Conservation (phyloP, 2,329 filamentous ascomycete species). For the Phaeomoniella chlamydospora region DNA sequence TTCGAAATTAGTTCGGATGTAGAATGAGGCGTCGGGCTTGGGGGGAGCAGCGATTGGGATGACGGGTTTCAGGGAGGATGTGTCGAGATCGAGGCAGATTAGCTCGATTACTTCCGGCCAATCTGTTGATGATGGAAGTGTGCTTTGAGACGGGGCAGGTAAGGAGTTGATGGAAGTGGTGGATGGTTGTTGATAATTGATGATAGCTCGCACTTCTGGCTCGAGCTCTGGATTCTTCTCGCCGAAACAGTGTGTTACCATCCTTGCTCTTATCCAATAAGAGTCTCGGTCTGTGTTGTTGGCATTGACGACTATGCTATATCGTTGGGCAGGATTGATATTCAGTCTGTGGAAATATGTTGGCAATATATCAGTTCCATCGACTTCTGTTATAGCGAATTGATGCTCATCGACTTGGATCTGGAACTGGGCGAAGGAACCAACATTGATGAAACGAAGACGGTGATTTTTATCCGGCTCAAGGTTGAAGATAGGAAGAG, state of each 20-base stretch:
- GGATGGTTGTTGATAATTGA: background rate
- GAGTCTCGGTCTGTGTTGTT: constrained; percentile 5
- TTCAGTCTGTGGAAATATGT: constrained; percentile 47
- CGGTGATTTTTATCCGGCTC: constrained; percentile 54
- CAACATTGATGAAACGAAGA: constrained; percentile 61
- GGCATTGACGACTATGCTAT: constrained; percentile 7
- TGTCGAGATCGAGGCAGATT: background rate
- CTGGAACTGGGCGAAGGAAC: constrained; percentile 47
- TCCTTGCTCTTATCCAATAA: constrained; percentile 5
- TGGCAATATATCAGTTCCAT: constrained; percentile 19
- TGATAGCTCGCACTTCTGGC: background rate
- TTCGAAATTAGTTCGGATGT: constrained; percentile 43
- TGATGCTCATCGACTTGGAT: constrained; percentile 29
- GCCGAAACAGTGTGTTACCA: background rate
- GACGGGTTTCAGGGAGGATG: constrained; percentile 26
- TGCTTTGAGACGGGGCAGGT: too few relatives aligned
- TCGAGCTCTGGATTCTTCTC: background rate
- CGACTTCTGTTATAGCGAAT: constrained; percentile 22
- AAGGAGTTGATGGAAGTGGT: background rate
- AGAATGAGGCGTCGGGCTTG: constrained; percentile 36
- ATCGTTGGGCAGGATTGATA: constrained; percentile 48
- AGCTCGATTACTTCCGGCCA: background rate
- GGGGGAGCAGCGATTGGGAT: constrained; percentile 26
- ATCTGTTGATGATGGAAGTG: background rate
- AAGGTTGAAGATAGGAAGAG: background rate